Evolutionary conservation across 2,329 filamentous ascomycete species (phyloP), one percentile per base, ranked within the genome.

Genomic region (Metarhizium guizhouense): DNA sequence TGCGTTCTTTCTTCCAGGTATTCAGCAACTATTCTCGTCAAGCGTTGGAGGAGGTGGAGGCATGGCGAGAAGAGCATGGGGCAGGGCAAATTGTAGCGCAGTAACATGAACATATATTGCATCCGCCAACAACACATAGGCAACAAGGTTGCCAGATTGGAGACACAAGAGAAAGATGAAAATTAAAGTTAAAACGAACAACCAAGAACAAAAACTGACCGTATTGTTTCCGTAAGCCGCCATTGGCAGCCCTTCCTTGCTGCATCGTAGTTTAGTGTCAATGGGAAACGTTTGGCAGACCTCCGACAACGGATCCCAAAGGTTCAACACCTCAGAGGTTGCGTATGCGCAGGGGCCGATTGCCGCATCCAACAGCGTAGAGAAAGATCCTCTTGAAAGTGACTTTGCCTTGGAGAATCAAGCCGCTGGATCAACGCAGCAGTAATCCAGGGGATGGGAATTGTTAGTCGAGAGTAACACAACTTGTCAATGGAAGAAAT

Each of bases 1-100:
- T 71, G 75, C 62, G 70, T 78, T 79, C 81, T 84, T 83, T 80
- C 82, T 84, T 83, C 68, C 76, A 77, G 74, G 78, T 80, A 80
- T 83, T 86, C 80, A 86, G 83, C 70, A 69, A 78, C 74, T 61
- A 61, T 63, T 76, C 75, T 75, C 25, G 25, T 25, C 25, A 25
- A 25, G 25, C 25, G 25, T 25, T 4, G 25, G 25, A 25, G 25
- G 25, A 25, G 25, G 25, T 25, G 25, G 25, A n/a, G n/a, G 73
- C 40, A 20, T 55, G 34, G 58, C 45, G 48, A 34, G 36, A 16
- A 34, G 8, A n/a, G 25, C n/a, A 38, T 30, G 38, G 20, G 38
- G 20, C n/a, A 43, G 54, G 53, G 58, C 13, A 51, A 47, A 48
- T 10, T 7, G 42, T 20, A 45, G 42, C 14, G 11, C 11, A 40